These are phyloP conservation scores for Aspergillus sp. DNA, from an alignment of 2,329 filamentous ascomycete species.

Conservation along the genomic window DNA sequence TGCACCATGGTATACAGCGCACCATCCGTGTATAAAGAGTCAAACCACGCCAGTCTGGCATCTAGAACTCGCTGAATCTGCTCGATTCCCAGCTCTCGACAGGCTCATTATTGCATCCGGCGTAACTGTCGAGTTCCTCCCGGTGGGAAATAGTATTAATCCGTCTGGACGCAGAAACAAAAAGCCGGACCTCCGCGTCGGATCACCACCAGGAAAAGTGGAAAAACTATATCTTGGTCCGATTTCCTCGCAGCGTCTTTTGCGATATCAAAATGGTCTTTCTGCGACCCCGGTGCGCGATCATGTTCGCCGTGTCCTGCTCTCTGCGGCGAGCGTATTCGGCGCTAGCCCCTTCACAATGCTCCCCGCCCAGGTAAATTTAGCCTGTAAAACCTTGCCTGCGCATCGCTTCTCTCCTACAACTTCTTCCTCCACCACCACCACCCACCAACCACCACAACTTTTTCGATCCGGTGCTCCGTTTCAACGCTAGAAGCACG, in stretches of 20 bases:
- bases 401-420: slow-evolving; percentile 21
- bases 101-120: neutral
- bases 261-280: slow-evolving; percentile 4
- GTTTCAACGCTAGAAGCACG: slow-evolving; percentile 20
- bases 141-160: slow-evolving; percentile 35
- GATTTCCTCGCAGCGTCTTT: slow-evolving; percentile 8
- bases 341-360: slow-evolving; percentile 31
- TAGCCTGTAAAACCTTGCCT: slow-evolving; percentile 32
- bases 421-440: slow-evolving; percentile 13
- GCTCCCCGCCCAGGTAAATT: slow-evolving; percentile 26
- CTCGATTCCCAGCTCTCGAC: too few species aligned
- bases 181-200: slow-evolving; percentile 31
- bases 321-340: slow-evolving; percentile 21
- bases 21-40: too few species aligned
- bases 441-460: slow-evolving; percentile 1
- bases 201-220: slow-evolving; percentile 22
- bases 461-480: slow-evolving; percentile 22
- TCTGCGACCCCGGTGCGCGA: slow-evolving; percentile 15
- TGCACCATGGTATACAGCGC: too few species aligned
- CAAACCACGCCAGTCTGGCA: too few species aligned
- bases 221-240: slow-evolving; percentile 20
- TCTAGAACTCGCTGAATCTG: too few species aligned
- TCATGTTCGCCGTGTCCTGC: slow-evolving; percentile 26
- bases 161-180: slow-evolving; percentile 36
- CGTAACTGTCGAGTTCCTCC: neutral